phyloP scores from a whole-genome alignment of 495 filamentous ascomycete species.

The Talaromyces proteolyticus region DNA sequence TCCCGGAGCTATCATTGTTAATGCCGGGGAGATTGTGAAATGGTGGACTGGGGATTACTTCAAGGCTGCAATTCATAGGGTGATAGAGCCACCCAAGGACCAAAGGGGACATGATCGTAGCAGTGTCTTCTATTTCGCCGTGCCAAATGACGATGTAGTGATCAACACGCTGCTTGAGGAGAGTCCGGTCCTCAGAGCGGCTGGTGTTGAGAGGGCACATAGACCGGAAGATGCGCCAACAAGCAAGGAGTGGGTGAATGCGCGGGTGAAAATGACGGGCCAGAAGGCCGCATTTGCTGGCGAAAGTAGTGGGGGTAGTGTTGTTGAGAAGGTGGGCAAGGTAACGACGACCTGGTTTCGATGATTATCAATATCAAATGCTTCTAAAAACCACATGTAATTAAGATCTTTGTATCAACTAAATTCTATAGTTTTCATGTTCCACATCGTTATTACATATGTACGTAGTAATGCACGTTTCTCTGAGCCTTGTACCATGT shows the following conservation, averaged over 20 bases:
- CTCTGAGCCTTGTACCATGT: too few species aligned
- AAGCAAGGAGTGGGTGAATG: conserved; percentile 1
- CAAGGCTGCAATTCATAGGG: conserved; percentile 1
- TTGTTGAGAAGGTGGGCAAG: background rate
- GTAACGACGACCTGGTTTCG: background rate
- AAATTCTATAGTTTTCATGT: too few species aligned
- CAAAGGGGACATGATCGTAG: background rate
- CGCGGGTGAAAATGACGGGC: background rate
- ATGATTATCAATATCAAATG: too few species aligned
- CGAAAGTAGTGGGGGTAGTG: background rate
- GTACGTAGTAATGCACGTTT: too few species aligned
- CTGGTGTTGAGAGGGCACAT: background rate
- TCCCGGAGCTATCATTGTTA: background rate
- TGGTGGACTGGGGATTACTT: background rate
- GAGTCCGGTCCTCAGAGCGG: background rate
- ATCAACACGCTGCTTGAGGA: background rate
- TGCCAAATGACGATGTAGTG: background rate
- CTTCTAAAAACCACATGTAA: too few species aligned
- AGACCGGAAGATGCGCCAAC: background rate
- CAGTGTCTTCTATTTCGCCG: background rate
- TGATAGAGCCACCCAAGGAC: background rate
- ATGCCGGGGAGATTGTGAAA: background rate
- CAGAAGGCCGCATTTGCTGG: background rate
- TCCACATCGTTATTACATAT: too few species aligned
- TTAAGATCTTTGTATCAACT: too few species aligned